Percentiles rank a stretch among this genome's conserved stretches.
phyloP scores from a whole-genome alignment of 1,284 basidiomycete species.

The Leccinum pachyderme region DNA sequence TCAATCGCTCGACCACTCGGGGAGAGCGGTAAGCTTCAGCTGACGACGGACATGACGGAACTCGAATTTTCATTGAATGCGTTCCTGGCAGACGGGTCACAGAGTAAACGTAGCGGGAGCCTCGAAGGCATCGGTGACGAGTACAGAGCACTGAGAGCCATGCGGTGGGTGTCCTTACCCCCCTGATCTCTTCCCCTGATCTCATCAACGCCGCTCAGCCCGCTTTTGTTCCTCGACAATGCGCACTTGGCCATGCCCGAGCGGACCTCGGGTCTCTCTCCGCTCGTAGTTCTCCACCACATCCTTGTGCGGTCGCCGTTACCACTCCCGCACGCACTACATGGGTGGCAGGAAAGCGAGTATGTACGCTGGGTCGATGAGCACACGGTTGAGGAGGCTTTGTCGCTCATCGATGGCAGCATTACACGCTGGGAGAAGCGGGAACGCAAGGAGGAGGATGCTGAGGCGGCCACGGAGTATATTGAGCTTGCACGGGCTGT shows the following conservation, averaged over 20 bases:
- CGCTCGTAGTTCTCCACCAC: conserved; percentile 86
- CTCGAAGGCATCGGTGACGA: conserved; percentile 77
- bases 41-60: conserved; percentile 94
- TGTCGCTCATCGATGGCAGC: conserved; percentile 69
- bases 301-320: conserved; percentile 88
- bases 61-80: conserved; percentile 87
- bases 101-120: conserved; percentile 58
- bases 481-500: conserved; percentile 62
- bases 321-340: conserved; percentile 79
- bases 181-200: neutral
- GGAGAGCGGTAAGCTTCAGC: conserved; percentile 86
- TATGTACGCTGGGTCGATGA: conserved; percentile 88
- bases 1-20: conserved; percentile 86
- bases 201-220: conserved; percentile 45
- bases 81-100: conserved; percentile 63
- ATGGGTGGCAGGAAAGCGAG: conserved; percentile 91
- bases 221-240: conserved; percentile 84
- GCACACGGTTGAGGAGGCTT: conserved; percentile 69
- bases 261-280: conserved; percentile 71
- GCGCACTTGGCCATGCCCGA: conserved; percentile 59
- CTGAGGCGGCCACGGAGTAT: conserved; percentile 55
- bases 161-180: conserved; percentile 55
- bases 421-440: conserved; percentile 73
- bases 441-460: conserved; percentile 47
- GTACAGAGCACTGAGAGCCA: conserved; percentile 75